Percentiles rank a stretch among this genome's conserved stretches.
These are phyloP conservation scores for Tremellales sp. DNA, from an alignment of 1,284 basidiomycete species.

Conservation along the genomic window DNA sequence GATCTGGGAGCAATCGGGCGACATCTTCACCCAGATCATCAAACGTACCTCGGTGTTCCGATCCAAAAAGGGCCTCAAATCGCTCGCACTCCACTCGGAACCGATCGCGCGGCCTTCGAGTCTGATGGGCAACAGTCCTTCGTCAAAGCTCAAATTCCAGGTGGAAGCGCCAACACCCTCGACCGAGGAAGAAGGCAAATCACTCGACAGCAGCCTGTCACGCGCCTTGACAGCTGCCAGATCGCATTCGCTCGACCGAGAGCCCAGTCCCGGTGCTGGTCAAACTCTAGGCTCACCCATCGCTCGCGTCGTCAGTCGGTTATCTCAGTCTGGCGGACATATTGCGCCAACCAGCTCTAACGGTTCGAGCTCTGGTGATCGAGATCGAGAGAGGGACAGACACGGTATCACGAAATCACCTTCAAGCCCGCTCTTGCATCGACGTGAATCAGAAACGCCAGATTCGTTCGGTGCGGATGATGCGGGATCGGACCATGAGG, in stretches of 20 bases:
- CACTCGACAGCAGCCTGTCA: too few relatives aligned
- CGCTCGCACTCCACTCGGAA: not conserved
- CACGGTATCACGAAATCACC: not conserved
- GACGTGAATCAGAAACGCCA: too few relatives aligned
- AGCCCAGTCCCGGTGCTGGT: not conserved
- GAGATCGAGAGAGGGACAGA: too few relatives aligned
- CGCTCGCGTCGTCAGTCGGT: not conserved
- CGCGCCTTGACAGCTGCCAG: too few relatives aligned
- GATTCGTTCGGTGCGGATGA: conserved; percentile 6
- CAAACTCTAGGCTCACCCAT: not conserved
- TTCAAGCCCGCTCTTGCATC: too few relatives aligned
- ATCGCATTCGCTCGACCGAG: not conserved
- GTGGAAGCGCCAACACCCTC: not conserved
- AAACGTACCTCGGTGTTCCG: conserved; percentile 40
- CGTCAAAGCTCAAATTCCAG: not conserved
- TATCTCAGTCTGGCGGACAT: not conserved
- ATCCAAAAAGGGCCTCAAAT: conserved; percentile 32
- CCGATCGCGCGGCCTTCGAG: not conserved
- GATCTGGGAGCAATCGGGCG: conserved; percentile 47
- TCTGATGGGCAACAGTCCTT: not conserved
- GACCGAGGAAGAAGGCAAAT: not conserved
- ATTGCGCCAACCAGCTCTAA: too few relatives aligned
- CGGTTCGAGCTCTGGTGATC: too few relatives aligned
- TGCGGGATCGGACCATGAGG: conserved; percentile 12
- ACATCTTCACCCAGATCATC: conserved; percentile 44